Percentiles rank a stretch among this genome's conserved stretches.
Evolutionary conservation across 768 basidiomycete species (phyloP).

Genomic region (Russula brevipes): DNA sequence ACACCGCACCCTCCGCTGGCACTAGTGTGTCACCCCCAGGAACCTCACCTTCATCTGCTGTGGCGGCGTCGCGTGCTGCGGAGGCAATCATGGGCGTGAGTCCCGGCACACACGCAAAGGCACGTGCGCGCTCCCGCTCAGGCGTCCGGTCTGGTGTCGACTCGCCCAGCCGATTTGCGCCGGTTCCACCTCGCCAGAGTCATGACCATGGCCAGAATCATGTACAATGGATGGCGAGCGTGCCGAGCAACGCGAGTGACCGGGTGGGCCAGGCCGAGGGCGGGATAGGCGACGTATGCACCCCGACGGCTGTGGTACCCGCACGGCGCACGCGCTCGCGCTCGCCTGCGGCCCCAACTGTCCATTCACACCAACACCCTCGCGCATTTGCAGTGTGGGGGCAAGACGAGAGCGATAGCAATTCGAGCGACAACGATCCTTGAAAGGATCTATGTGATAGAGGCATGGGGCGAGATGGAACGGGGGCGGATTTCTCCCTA

Average conservation of each 20-base stretch:
- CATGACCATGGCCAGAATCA: slow-evolving; percentile 10
- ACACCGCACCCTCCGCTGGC: not conserved
- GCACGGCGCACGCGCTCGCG: slow-evolving; percentile 28
- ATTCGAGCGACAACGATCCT: slow-evolving; percentile 65
- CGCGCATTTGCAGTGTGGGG: slow-evolving; percentile 82
- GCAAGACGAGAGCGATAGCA: slow-evolving; percentile 84
- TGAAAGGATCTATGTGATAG: slow-evolving; percentile 24
- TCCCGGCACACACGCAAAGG: slow-evolving; percentile 9
- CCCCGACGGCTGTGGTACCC: slow-evolving; percentile 22
- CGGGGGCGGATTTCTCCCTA: not conserved
- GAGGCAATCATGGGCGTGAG: slow-evolving; percentile 24
- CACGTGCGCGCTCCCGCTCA: slow-evolving; percentile 13
- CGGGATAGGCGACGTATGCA: slow-evolving; percentile 10
- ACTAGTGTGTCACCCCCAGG: not conserved
- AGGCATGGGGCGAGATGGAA: not conserved
- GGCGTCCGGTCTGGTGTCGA: slow-evolving; percentile 25
- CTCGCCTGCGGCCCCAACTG: slow-evolving; percentile 25
- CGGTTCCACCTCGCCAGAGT: slow-evolving; percentile 1
- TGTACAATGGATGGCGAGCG: slow-evolving; percentile 14
- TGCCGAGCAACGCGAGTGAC: not conserved
- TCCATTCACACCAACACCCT: slow-evolving; percentile 34
- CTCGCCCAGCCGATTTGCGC: slow-evolving; percentile 21
- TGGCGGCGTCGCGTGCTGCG: slow-evolving; percentile 18
- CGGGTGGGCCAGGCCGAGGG: not conserved
- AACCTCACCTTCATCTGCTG: slow-evolving; percentile 5